A percentile compares a stretch with the other conserved stretches of the same genome.
These are phyloP conservation scores for Mycena rebaudengoi DNA, from an alignment of 768 basidiomycete species.

Conservation along the genomic window DNA sequence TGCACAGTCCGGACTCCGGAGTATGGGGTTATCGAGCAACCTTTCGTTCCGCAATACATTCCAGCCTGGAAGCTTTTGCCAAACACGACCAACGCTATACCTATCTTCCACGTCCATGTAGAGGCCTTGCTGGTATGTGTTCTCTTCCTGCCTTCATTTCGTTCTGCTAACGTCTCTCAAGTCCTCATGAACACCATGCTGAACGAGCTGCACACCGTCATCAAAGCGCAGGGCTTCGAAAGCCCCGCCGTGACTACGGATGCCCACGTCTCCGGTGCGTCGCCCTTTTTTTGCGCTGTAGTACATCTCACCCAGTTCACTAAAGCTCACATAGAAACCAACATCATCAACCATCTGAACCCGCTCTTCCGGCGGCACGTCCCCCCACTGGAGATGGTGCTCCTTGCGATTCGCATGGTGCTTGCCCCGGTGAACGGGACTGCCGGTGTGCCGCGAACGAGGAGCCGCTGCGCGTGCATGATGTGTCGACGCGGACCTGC, in stretches of 20 bases:
- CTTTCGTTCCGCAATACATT: too few species aligned
- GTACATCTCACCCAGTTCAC: conserved; percentile 7
- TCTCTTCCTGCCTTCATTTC: too few species aligned
- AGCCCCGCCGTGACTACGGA: conserved; percentile 14
- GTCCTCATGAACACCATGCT: not conserved
- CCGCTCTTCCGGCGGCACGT: conserved; percentile 16
- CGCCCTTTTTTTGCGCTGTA: not conserved
- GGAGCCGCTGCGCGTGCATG: not conserved
- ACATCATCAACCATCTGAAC: conserved; percentile 18
- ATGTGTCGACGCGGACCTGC: not conserved
- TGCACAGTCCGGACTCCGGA: too few species aligned
- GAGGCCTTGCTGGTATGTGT: too few species aligned
- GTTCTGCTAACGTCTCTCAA: too few species aligned
- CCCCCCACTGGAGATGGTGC: conserved; percentile 24
- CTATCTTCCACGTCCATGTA: too few species aligned
- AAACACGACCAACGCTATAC: too few species aligned
- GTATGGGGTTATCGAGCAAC: too few species aligned
- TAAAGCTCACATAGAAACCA: conserved; percentile 12
- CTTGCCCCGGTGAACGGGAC: not conserved
- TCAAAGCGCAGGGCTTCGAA: conserved; percentile 6
- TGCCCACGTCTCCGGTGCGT: conserved; percentile 11
- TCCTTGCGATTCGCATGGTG: conserved; percentile 7
- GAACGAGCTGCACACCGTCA: conserved; percentile 16
- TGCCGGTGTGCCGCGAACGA: not conserved
- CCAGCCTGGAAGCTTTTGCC: too few species aligned